phyloP scores from a whole-genome alignment of 2,329 filamentous ascomycete species.

The Sarocladium kiliense region DNA sequence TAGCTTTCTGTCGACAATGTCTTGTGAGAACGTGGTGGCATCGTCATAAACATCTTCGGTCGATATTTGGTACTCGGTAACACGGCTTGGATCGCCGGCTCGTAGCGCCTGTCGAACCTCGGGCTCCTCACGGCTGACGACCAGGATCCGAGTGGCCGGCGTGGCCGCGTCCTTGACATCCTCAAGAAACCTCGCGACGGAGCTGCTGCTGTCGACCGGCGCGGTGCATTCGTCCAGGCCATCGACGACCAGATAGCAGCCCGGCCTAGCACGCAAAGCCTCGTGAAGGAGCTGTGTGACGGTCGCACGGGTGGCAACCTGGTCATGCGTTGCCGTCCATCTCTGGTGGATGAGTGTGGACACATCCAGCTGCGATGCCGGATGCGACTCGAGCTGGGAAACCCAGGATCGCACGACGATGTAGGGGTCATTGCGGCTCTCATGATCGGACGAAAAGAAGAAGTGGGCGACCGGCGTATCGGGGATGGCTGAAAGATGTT shows the following conservation, averaged over 20 bases:
- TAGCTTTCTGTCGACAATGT: slow-evolving; percentile 23
- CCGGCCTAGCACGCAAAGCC: slow-evolving; percentile 12
- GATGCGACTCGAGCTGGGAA: slow-evolving; percentile 15
- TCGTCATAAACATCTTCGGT: slow-evolving; percentile 20
- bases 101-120: slow-evolving; percentile 17
- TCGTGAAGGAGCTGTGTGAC: slow-evolving; percentile 17
- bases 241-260: slow-evolving; percentile 22
- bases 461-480: slow-evolving; percentile 18
- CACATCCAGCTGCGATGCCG: slow-evolving; percentile 10
- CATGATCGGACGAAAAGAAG: slow-evolving; percentile 26
- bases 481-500: slow-evolving; percentile 13
- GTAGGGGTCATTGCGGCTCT: slow-evolving; percentile 20
- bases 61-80: slow-evolving; percentile 16
- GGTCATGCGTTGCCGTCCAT: background rate
- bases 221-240: slow-evolving; percentile 31
- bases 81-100: background rate
- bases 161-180: slow-evolving; percentile 11
- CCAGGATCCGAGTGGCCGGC: slow-evolving; percentile 17
- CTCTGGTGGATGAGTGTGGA: slow-evolving; percentile 12
- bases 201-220: background rate
- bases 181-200: slow-evolving; percentile 15
- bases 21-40: slow-evolving; percentile 16
- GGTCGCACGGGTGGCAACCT: slow-evolving; percentile 13
- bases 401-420: slow-evolving; percentile 25
- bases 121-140: slow-evolving; percentile 20